phyloP scores from a whole-genome alignment of 306 rosid species.

The Castanea crenata region DNA sequence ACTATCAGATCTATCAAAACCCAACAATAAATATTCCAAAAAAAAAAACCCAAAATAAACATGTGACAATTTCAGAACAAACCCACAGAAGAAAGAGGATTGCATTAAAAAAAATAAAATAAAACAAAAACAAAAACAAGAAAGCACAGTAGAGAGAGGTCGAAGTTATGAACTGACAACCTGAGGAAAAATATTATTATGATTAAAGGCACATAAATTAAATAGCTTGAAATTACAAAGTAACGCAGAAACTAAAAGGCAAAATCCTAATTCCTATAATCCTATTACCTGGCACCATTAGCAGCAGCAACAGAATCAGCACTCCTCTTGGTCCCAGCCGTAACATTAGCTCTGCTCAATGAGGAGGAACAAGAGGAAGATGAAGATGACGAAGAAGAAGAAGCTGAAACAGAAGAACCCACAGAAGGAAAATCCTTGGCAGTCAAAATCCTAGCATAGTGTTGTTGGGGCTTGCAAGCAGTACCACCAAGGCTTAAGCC shows the following conservation, averaged over 20 bases:
- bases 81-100: not conserved
- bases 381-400: conserved; percentile 24
- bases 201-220: not conserved
- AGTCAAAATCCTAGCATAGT: conserved; percentile 57
- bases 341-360: conserved; percentile 42
- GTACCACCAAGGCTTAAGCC: conserved; percentile 61
- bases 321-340: conserved; percentile 67
- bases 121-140: not conserved
- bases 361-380: conserved; percentile 50
- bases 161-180: not conserved
- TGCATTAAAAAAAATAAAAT: not conserved
- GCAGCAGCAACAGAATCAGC: conserved; percentile 65
- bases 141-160: not conserved
- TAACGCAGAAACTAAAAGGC: not conserved
- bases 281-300: conserved; percentile 52
- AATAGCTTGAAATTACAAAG: not conserved
- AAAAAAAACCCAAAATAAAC: not conserved
- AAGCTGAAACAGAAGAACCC: conserved; percentile 28
- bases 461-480: conserved; percentile 30
- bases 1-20: not conserved
- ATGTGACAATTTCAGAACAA: not conserved
- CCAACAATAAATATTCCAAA: not conserved
- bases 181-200: not conserved
- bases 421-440: conserved; percentile 66
- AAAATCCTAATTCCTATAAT: not conserved